Evolutionary conservation across 257 asterid species (phyloP), one percentile per base, ranked within the genome.

Genomic region (Coffea canephora): DNA sequence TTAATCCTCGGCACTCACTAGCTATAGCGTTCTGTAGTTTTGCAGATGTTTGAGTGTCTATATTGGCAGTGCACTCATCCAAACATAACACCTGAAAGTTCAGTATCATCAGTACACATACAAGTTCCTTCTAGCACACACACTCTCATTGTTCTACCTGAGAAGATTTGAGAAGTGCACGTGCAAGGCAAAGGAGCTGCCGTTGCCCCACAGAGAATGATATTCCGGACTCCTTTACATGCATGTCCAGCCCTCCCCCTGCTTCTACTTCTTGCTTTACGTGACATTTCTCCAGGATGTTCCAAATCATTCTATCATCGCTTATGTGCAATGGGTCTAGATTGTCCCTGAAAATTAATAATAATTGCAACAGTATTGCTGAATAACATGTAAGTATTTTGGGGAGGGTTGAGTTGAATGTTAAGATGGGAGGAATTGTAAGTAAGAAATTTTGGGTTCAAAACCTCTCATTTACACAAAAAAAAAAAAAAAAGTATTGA

Each of bases 111-210:
- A 69, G 80, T 39, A 67, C 27, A 45, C 54, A 62, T 27, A 48
- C 45, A 45, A 36, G 67, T 16, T 31, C 41, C 36, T 9, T 21
- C 11, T 23, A 6, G 23, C 23, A 3, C 9, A 7, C 18, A 41
- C 15, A 12, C 25, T 41, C 19, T 45, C 21, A 1, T 6, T 65
- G 39, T 43, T 55, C 39, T 82, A 94, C 97, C 96, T 88, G 90
- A 41, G 94, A 89, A 81, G 97, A 85, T 85, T 91, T 95, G 77
- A 95, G 95, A 78, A 91, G 95, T 19, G 97, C 93, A 1, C 99
- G 97, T 50, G 97, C 97, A 71, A 95, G 97, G 88, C 99, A 95
- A 21, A 95, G 88, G 76, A 95, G 97, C 86, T 95, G 99, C n/a
- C 90, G 88, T 81, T 95, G 99, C 85, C 99, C 99, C n/a, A 95